Evolutionary conservation across 495 filamentous ascomycete species (phyloP).

Genomic region (Neurospora sp.): DNA sequence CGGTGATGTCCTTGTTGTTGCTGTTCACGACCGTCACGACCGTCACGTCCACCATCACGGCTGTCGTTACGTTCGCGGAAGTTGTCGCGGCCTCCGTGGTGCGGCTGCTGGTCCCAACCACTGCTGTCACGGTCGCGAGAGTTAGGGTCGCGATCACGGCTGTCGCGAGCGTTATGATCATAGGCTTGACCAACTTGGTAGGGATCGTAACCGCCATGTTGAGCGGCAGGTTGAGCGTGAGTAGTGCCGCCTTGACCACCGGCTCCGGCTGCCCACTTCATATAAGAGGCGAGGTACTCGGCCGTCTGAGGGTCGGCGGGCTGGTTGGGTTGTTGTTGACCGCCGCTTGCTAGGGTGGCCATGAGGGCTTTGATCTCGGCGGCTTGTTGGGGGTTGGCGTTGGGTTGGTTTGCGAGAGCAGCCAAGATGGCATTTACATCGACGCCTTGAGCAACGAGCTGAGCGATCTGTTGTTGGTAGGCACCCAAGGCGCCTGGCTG

Average conservation of each 20-base stretch:
- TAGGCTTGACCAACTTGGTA: not conserved
- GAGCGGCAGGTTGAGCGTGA: not conserved
- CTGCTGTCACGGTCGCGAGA: constrained; percentile 5
- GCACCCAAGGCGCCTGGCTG: not conserved
- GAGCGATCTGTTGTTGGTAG: constrained; percentile 7
- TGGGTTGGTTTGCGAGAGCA: constrained; percentile 9
- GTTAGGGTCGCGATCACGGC: constrained; percentile 1
- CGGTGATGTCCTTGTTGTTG: not conserved
- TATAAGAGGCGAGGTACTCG: constrained; percentile 10
- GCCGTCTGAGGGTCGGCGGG: constrained; percentile 6
- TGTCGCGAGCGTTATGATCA: constrained; percentile 1
- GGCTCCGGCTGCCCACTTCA: constrained; percentile 9
- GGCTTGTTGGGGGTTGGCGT: constrained; percentile 4
- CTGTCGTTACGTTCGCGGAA: constrained; percentile 14
- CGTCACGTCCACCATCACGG: not conserved
- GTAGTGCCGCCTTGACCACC: not conserved
- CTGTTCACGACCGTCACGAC: not conserved
- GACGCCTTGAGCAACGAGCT: constrained; percentile 1
- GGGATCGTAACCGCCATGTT: not conserved
- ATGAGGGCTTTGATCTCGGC: constrained; percentile 10
- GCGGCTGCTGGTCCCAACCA: not conserved
- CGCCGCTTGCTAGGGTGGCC: constrained; percentile 5
- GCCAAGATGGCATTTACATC: constrained; percentile 17
- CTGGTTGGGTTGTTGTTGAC: constrained; percentile 7
- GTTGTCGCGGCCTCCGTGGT: constrained; percentile 2